A percentile compares a stretch with the other conserved stretches of the same genome.
These are phyloP conservation scores for Gentiana dahurica DNA, from an alignment of 257 asterid genomes.

Conservation along the genomic window DNA sequence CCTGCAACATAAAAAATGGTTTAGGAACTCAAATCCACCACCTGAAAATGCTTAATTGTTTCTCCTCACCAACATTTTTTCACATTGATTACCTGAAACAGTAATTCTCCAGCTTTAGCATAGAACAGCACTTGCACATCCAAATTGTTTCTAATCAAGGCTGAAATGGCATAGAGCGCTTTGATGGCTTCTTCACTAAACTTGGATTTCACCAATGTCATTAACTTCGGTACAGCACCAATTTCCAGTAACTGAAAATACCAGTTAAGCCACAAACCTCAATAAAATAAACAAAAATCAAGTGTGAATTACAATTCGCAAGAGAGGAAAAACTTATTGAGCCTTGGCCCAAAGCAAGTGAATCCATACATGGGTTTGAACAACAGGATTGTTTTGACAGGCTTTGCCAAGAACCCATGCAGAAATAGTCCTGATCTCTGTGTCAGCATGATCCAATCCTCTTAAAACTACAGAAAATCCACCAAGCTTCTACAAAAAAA, in stretches of 20 bases:
- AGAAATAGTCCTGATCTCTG: too few relatives aligned
- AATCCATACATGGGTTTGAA: constrained; percentile 63
- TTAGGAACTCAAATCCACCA: background rate
- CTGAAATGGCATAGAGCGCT: constrained; percentile 74
- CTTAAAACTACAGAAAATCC: too few relatives aligned
- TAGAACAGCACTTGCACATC: too few relatives aligned
- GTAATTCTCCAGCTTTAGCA: constrained; percentile 10
- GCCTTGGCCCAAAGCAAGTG: background rate
- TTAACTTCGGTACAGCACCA: constrained; percentile 46
- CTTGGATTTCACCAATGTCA: constrained; percentile 52
- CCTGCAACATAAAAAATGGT: constrained; percentile 30
- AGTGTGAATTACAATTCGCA: background rate
- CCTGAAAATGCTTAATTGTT: too few relatives aligned
- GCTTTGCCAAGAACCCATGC: too few relatives aligned
- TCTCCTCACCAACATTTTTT: constrained; percentile 8
- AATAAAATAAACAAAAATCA: background rate
- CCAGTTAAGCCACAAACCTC: constrained; percentile 13
- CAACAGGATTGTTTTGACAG: constrained; percentile 28
- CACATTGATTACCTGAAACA: constrained; percentile 64
- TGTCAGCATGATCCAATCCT: too few relatives aligned
- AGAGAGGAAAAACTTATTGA: background rate
- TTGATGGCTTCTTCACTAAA: constrained; percentile 61
- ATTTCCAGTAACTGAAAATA: constrained; percentile 56
- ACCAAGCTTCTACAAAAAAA: too few relatives aligned
- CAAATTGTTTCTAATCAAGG: constrained; percentile 12